These are phyloP conservation scores for Arthrinium puccinioides DNA, from an alignment of 2,329 filamentous ascomycete species.

Conservation along the genomic window DNA sequence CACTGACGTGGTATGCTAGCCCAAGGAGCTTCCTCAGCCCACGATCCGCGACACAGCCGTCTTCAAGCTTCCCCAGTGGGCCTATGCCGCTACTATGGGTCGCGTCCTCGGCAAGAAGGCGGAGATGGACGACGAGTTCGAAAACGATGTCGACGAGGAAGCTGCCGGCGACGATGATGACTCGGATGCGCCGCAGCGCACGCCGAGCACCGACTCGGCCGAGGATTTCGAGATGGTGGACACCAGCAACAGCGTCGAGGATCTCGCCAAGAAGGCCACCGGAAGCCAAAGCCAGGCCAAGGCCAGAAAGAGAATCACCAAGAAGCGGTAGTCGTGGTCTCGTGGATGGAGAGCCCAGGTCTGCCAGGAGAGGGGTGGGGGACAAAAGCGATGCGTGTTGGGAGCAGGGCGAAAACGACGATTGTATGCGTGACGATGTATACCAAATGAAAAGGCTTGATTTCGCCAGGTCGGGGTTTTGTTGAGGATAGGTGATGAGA, in stretches of 20 bases:
- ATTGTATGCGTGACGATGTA: too few species aligned
- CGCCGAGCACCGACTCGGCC: slow-evolving; percentile 49
- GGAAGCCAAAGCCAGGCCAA: slow-evolving; percentile 35
- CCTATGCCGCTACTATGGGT: slow-evolving; percentile 52
- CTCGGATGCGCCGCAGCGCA: slow-evolving; percentile 39
- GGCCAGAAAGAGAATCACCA: slow-evolving; percentile 47
- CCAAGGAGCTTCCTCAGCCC: slow-evolving; percentile 70
- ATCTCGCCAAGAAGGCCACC: slow-evolving; percentile 43
- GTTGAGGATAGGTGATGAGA: too few species aligned
- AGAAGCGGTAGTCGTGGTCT: slow-evolving; percentile 36
- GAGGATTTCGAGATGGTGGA: slow-evolving; percentile 59
- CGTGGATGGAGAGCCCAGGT: too few species aligned
- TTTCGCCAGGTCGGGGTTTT: too few species aligned
- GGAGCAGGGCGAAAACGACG: too few species aligned
- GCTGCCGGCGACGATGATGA: slow-evolving; percentile 32
- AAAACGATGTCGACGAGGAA: slow-evolving; percentile 27
- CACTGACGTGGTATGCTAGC: slow-evolving; percentile 36
- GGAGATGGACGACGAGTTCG: slow-evolving; percentile 17
- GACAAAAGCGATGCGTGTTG: too few species aligned
- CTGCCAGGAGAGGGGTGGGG: too few species aligned
- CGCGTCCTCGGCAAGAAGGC: slow-evolving; percentile 34
- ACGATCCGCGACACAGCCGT: slow-evolving; percentile 78
- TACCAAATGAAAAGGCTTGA: too few species aligned
- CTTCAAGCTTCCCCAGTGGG: slow-evolving; percentile 68
- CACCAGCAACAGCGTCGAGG: slow-evolving; percentile 44